A percentile compares a stretch with the other conserved stretches of the same genome.
Evolutionary conservation across 495 filamentous ascomycete species (phyloP).

Genomic region (Penicillium dipodomyicola): DNA sequence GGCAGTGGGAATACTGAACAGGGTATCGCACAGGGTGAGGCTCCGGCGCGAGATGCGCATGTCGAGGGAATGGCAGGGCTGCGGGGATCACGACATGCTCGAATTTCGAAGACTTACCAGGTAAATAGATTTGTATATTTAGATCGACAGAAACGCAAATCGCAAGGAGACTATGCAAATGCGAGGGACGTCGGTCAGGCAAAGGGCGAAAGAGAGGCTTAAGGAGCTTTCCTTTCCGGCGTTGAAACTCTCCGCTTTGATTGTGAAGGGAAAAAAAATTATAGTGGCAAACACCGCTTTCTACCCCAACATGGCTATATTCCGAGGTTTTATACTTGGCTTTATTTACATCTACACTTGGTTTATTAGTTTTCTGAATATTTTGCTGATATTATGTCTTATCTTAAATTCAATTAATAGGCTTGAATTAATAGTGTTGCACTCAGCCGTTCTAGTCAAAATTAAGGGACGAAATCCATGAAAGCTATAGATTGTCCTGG

Average conservation of each 20-base stretch:
- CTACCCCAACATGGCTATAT: slow-evolving; percentile 14
- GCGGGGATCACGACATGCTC: slow-evolving; percentile 18
- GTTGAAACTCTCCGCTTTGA: slow-evolving; percentile 31
- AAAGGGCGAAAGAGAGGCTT: slow-evolving; percentile 32
- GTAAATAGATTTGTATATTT: slow-evolving; percentile 8
- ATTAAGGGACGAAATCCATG: neutral
- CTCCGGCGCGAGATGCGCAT: slow-evolving; percentile 23
- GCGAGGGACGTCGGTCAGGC: slow-evolving; percentile 15
- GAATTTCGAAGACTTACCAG: slow-evolving; percentile 25
- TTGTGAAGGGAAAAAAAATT: slow-evolving; percentile 30
- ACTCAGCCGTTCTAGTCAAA: neutral
- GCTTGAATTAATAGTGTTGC: neutral
- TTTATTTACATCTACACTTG: neutral
- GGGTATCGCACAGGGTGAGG: slow-evolving; percentile 12
- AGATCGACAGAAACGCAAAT: slow-evolving; percentile 8
- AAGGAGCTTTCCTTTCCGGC: slow-evolving; percentile 39
- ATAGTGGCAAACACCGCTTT: slow-evolving; percentile 27
- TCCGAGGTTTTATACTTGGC: neutral
- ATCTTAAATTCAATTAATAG: neutral
- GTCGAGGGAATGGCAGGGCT: slow-evolving; percentile 18
- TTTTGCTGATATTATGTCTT: neutral
- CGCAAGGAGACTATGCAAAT: slow-evolving; percentile 16
- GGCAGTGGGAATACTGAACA: slow-evolving; percentile 1
- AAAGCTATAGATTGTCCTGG: slow-evolving; percentile 1
- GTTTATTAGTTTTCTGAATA: neutral